phyloP scores from a whole-genome alignment of 306 rosid genomes.

The Rubus parviflorus region DNA sequence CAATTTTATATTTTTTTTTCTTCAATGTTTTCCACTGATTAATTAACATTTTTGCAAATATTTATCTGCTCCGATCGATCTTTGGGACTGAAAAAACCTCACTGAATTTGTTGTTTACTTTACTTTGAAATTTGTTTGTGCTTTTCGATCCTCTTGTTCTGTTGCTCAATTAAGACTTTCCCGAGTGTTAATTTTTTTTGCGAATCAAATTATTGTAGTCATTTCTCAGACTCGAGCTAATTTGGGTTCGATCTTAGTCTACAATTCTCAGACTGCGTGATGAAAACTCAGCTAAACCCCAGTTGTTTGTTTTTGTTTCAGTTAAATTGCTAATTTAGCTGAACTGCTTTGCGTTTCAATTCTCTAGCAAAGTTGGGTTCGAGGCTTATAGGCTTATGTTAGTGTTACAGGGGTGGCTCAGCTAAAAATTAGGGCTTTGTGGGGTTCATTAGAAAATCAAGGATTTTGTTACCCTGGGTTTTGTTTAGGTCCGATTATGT shows the following conservation, averaged over 20 bases:
- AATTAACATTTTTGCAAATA: neutral
- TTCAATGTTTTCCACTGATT: slow-evolving; percentile 2
- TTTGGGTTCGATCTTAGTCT: slow-evolving; percentile 25
- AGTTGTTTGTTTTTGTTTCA: neutral
- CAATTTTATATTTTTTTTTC: neutral
- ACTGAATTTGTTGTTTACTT: neutral
- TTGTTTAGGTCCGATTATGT: slow-evolving; percentile 11
- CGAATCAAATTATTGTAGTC: neutral
- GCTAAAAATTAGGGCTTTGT: slow-evolving; percentile 43
- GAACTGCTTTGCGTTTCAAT: slow-evolving; percentile 11
- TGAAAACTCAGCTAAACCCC: slow-evolving; percentile 14
- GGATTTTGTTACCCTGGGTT: neutral
- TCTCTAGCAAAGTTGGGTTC: slow-evolving; percentile 13
- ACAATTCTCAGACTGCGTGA: slow-evolving; percentile 4
- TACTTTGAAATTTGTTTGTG: neutral
- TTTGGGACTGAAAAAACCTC: neutral
- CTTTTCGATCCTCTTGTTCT: slow-evolving; percentile 27
- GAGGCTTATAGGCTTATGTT: neutral
- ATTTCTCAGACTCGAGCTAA: slow-evolving; percentile 21
- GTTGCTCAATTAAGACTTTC: slow-evolving; percentile 17
- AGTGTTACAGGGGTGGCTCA: slow-evolving; percentile 15
- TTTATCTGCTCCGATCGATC: slow-evolving; percentile 46
- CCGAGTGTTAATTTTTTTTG: slow-evolving; percentile 9
- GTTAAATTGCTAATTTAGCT: slow-evolving; percentile 4
- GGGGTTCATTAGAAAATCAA: neutral